Conservation (phyloP, 805 yeast genomes). For the Wickerhamiella kurtzmanii region DNA sequence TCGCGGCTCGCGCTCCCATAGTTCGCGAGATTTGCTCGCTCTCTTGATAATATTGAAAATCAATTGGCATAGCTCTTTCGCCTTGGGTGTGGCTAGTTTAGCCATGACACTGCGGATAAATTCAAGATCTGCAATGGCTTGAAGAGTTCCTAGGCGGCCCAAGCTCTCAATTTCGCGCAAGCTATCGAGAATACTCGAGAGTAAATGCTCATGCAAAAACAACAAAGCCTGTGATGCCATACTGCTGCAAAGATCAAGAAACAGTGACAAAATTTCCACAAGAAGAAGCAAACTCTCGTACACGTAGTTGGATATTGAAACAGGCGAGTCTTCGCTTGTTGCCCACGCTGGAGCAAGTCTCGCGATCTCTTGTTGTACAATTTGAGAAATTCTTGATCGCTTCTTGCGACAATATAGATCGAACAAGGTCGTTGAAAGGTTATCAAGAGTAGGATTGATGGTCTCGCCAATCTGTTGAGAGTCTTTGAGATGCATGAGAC, state of each 20-base stretch:
- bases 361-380: slow-evolving; percentile 31
- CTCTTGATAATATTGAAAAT: slow-evolving; percentile 23
- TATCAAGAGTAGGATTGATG: slow-evolving; percentile 34
- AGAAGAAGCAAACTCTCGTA: slow-evolving; percentile 37
- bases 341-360: slow-evolving; percentile 34
- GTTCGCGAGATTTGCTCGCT: slow-evolving; percentile 16
- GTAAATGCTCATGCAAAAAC: slow-evolving; percentile 32
- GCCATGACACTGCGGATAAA: slow-evolving; percentile 32
- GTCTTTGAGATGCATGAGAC: slow-evolving; percentile 6
- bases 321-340: slow-evolving; percentile 18
- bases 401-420: slow-evolving; percentile 34
- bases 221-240: slow-evolving; percentile 34
- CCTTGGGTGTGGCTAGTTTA: slow-evolving; percentile 18
- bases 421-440: slow-evolving; percentile 33
- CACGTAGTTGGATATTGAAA: slow-evolving; percentile 29
- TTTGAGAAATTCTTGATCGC: slow-evolving; percentile 40
- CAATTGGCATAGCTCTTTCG: slow-evolving; percentile 18
- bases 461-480: slow-evolving; percentile 1
- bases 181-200: slow-evolving; percentile 27
- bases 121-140: slow-evolving; percentile 40
- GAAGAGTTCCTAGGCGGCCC: slow-evolving; percentile 36
- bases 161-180: slow-evolving; percentile 34
- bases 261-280: slow-evolving; percentile 40
- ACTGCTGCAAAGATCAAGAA: slow-evolving; percentile 35
- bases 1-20: slow-evolving; percentile 21